Percentiles rank a stretch among this genome's conserved stretches.
Conservation (phyloP, 2,329 filamentous ascomycete genomes). For the Daldinia eschscholtzii region DNA sequence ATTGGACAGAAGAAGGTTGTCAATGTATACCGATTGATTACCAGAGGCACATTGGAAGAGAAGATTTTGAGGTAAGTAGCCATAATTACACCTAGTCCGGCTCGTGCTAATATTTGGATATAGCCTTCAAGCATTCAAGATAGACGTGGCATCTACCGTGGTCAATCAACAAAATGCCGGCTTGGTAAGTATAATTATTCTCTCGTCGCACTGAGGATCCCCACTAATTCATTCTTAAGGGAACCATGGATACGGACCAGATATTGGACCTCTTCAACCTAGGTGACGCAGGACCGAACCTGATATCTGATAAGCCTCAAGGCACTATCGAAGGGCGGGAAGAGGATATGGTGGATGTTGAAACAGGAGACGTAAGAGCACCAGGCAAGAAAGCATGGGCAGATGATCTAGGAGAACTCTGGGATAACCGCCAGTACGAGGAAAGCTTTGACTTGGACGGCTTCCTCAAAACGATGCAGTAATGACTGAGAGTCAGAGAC, state of each 20-base stretch:
- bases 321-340: conserved; percentile 72
- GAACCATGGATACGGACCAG: conserved; percentile 95
- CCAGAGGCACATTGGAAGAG: conserved; percentile 94
- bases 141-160: conserved; percentile 96
- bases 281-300: conserved; percentile 78
- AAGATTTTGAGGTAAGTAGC: conserved; percentile 81
- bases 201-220: background rate
- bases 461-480: conserved; percentile 88
- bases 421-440: conserved; percentile 98
- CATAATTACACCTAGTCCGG: background rate
- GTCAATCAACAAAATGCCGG: conserved; percentile 99
- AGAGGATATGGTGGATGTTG: conserved; percentile 92
- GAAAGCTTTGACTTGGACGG: conserved; percentile 97
- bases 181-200: conserved; percentile 58
- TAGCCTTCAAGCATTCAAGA: conserved; percentile 96
- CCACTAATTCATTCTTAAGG: conserved; percentile 56
- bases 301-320: conserved; percentile 72
- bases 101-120: conserved; percentile 25
- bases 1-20: conserved; percentile 99
- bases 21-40: conserved; percentile 97
- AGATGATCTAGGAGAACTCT: conserved; percentile 94
- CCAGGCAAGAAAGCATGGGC: conserved; percentile 97
- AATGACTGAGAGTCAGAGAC: conserved; percentile 20
- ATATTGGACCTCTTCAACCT: conserved; percentile 97
- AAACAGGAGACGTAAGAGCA: conserved; percentile 90